Evolutionary conservation across 352 stramenopile genomes (phyloP).

Genomic region (Phytophthora palmivora): DNA sequence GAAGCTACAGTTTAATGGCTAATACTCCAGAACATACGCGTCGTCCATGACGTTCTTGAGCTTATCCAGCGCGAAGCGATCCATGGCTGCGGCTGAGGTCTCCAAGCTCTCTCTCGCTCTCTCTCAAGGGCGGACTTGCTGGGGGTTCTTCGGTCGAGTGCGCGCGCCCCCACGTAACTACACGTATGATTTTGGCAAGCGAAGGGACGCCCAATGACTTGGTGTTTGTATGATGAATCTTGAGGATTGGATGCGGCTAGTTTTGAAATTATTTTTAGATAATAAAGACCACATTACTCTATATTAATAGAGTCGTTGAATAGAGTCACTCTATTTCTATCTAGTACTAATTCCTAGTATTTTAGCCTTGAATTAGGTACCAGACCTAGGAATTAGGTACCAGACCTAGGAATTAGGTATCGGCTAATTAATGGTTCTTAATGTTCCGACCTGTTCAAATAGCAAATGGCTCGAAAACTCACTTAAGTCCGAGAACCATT

Average conservation of each 20-base stretch:
- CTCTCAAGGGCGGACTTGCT: neutral
- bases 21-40: constrained; percentile 74
- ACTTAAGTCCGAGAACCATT: too few species aligned
- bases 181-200: constrained; percentile 30
- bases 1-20: neutral
- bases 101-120: constrained; percentile 10
- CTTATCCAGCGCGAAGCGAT: constrained; percentile 87
- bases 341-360: too few species aligned
- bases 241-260: constrained; percentile 7
- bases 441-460: too few species aligned
- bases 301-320: too few species aligned
- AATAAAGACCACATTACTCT: too few species aligned
- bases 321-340: too few species aligned
- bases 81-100: constrained; percentile 55
- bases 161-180: constrained; percentile 19
- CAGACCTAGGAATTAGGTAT: too few species aligned
- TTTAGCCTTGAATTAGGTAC: too few species aligned
- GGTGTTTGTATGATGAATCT: constrained; percentile 36
- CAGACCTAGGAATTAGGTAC: too few species aligned
- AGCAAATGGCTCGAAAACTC: too few species aligned
- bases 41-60: constrained; percentile 91
- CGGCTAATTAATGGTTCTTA: too few species aligned
- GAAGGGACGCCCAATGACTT: constrained; percentile 25
- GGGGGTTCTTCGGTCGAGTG: constrained; percentile 19
- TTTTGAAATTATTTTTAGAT: too few species aligned